These are phyloP conservation scores for Abortiporus biennis DNA, from an alignment of 1,284 basidiomycete species.

Conservation along the genomic window DNA sequence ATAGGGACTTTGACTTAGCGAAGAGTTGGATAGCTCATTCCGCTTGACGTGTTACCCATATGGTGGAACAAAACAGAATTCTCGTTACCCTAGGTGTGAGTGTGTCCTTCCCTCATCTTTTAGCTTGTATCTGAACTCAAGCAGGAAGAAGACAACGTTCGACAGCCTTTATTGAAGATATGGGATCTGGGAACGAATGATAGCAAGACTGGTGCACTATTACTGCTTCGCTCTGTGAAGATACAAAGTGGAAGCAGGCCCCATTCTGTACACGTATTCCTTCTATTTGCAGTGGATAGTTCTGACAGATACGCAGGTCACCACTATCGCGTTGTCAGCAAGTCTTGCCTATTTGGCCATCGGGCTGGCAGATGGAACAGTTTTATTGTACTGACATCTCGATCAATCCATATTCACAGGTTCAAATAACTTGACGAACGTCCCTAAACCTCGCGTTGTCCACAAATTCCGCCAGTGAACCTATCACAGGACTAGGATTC, in stretches of 20 bases:
- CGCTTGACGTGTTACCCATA: conserved; percentile 75
- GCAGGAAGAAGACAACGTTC: conserved; percentile 74
- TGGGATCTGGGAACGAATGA: conserved; percentile 83
- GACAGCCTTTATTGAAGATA: conserved; percentile 80
- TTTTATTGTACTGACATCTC: conserved; percentile 86
- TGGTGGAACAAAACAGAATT: conserved; percentile 73
- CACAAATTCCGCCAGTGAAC: conserved; percentile 80
- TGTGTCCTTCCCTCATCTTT: conserved; percentile 12
- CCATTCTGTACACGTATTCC: conserved; percentile 68
- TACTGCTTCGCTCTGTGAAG: conserved; percentile 71
- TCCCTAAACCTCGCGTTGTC: conserved; percentile 77
- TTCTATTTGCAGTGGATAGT: too few species aligned
- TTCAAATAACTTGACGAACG: conserved; percentile 53
- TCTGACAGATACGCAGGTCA: too few species aligned
- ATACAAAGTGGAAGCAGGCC: conserved; percentile 74
- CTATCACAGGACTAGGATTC: conserved; percentile 90
- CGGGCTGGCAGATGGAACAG: conserved; percentile 92
- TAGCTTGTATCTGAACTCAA: conserved; percentile 12
- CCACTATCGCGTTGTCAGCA: conserved; percentile 75
- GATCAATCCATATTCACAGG: conserved; percentile 77
- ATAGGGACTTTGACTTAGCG: conserved; percentile 68
- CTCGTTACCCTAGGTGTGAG: conserved; percentile 82
- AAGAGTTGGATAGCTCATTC: conserved; percentile 76
- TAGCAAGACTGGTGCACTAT: conserved; percentile 62
- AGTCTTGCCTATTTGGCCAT: conserved; percentile 85